Conservation (phyloP, 331 rosid species). For the Quercus tomentella region DNA sequence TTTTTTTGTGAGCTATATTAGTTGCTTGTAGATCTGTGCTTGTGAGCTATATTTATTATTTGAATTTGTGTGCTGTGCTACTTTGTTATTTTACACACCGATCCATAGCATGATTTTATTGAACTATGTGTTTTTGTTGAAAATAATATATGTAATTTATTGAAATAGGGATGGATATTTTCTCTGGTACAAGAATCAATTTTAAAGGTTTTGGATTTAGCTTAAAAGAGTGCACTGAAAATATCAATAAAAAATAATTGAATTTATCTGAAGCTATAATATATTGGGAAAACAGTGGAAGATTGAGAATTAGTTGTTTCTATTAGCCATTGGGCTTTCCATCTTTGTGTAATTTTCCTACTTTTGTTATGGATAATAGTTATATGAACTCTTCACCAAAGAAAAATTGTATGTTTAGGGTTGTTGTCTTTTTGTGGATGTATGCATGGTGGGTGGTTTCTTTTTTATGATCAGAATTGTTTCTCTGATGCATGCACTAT, state of each 20-base stretch:
- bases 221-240: slow-evolving; percentile 1
- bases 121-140: background rate
- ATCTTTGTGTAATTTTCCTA: background rate
- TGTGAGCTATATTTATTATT: background rate
- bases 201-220: background rate
- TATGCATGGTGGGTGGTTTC: background rate
- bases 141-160: background rate
- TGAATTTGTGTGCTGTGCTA: background rate
- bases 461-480: background rate
- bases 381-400: background rate
- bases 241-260: background rate
- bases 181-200: background rate
- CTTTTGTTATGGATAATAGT: background rate
- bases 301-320: background rate
- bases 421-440: background rate
- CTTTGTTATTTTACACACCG: background rate
- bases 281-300: background rate
- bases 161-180: background rate
- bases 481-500: background rate
- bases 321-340: background rate
- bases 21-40: too few species aligned
- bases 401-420: background rate
- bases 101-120: background rate
- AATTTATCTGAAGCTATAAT: background rate
- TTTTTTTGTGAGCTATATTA: background rate